Conservation (phyloP, 345 rosid genomes). For the Hirschfeldia incana region DNA sequence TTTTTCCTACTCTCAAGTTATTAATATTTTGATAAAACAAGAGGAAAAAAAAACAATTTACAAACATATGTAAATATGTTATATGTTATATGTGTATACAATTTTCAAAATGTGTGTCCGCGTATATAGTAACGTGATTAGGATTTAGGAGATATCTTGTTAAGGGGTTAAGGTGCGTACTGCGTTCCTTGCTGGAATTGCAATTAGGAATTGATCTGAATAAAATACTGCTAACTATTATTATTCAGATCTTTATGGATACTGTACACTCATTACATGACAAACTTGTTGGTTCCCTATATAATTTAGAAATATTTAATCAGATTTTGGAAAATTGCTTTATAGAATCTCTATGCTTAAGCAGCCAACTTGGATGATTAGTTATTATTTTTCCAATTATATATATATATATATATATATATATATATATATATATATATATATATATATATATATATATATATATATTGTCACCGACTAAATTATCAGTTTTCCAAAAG, state of each 20-base stretch:
- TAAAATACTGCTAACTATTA: background rate
- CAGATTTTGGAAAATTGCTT: constrained; percentile 24
- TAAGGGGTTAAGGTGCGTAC: constrained; percentile 15
- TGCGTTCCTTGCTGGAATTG: constrained; percentile 23
- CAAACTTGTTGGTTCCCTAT: constrained; percentile 31
- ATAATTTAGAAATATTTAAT: constrained; percentile 10
- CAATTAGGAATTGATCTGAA: background rate
- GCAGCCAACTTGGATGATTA: constrained; percentile 8
- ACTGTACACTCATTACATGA: constrained; percentile 28
- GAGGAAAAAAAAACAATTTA: background rate
- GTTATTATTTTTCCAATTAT: background rate
- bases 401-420: background rate
- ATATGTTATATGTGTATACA: background rate
- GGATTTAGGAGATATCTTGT: background rate
- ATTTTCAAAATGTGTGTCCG: background rate
- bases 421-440: too few relatives aligned
- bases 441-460: too few relatives aligned
- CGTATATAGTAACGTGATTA: constrained; percentile 8
- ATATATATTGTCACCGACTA: background rate
- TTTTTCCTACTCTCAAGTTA: background rate
- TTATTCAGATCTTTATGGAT: constrained; percentile 30
- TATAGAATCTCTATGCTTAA: constrained; percentile 26
- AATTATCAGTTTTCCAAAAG: background rate
- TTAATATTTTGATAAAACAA: background rate
- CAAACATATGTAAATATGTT: background rate